Base-by-base conservation (phyloP, 2,329 filamentous ascomycete species). In the Fonsecaea pugnacius region DNA sequence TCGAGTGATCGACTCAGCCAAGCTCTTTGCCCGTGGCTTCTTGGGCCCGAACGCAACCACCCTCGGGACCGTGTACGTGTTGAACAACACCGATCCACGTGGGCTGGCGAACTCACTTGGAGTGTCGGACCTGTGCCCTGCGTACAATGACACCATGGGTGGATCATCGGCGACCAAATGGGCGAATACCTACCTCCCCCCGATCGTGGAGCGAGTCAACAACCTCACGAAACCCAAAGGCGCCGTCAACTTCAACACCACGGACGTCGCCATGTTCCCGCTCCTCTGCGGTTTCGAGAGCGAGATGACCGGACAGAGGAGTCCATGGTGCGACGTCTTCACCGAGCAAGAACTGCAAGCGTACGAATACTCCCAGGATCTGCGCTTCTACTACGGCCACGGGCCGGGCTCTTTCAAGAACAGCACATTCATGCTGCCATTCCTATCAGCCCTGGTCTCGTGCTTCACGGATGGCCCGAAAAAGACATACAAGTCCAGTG, bases 261-360 rank as follows among this genome's bases (percentile, higher is more conserved):
- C 73, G 2, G 85, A 89, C 63, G 77, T 87, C 35, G 78, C 76
- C 7, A 80, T 82, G 50, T 87, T 90, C 58, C 86, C 87, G 0
- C 89, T 90, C 70, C 79, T 90, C 16, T 91, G 88, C 69, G 88
- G 87, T 2, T 91, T 88, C 63, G 88, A 91, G 71, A 86, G 83
- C 3, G 87, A 90, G 71, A 89, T 90, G 67, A 85, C 80, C 0
- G 87, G 87, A 0, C 76, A 75, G 1, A 73, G 85, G 4, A 88
- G 85, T 4, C 85, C 87, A 0, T 91, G 85, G 78, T 90, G 88
- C 72, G 77, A 78, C 57, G 78, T 88, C 16, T 87, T 89, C 70
- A 87, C 83, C 2, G 78, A 87, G 36, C 78, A 85, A 2, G 88
- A 91, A 73, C 79, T 89, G 60, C 77, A 82, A 33, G 76, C 84